Percentiles rank a stretch among this genome's conserved stretches.
These are phyloP conservation scores for Pythium myriotylum DNA, from an alignment of 352 stramenopile genomes.

Conservation along the genomic window DNA sequence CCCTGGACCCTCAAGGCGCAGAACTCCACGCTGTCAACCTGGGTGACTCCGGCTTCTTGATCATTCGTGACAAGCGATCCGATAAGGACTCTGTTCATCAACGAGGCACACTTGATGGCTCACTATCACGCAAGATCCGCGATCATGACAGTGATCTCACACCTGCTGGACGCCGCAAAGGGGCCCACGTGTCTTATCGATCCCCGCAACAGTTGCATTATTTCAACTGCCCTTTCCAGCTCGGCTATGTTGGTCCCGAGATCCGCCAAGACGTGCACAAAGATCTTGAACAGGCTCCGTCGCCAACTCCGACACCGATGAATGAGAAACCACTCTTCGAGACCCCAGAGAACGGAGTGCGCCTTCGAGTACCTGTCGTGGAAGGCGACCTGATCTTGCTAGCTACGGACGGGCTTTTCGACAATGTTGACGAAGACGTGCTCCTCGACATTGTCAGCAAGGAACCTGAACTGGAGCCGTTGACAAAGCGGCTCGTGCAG, in stretches of 20 bases:
- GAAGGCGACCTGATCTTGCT: constrained; percentile 96
- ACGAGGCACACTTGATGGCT: constrained; percentile 75
- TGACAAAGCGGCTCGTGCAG: constrained; percentile 82
- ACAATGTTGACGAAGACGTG: constrained; percentile 93
- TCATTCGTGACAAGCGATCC: constrained; percentile 80
- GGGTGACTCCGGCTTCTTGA: constrained; percentile 91
- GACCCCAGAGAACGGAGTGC: constrained; percentile 88
- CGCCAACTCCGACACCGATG: constrained; percentile 51
- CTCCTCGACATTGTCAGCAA: constrained; percentile 70
- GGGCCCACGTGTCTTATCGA: constrained; percentile 89
- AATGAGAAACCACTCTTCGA: constrained; percentile 91
- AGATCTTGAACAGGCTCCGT: constrained; percentile 37
- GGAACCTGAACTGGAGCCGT: constrained; percentile 60
- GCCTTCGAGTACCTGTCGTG: constrained; percentile 92
- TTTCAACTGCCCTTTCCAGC: constrained; percentile 98
- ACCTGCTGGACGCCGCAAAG: constrained; percentile 69
- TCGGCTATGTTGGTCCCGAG: constrained; percentile 57
- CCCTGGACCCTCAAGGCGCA: constrained; percentile 90
- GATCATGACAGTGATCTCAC: constrained; percentile 68
- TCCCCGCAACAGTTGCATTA: constrained; percentile 96
- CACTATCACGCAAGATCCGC: constrained; percentile 69
- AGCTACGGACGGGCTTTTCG: constrained; percentile 96
- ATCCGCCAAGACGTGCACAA: constrained; percentile 52
- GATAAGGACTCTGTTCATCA: constrained; percentile 63
- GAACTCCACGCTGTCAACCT: constrained; percentile 96